A percentile compares a stretch with the other conserved stretches of the same genome.
Conservation (phyloP, 2,329 filamentous ascomycete genomes). For the Juglanconis sp. region DNA sequence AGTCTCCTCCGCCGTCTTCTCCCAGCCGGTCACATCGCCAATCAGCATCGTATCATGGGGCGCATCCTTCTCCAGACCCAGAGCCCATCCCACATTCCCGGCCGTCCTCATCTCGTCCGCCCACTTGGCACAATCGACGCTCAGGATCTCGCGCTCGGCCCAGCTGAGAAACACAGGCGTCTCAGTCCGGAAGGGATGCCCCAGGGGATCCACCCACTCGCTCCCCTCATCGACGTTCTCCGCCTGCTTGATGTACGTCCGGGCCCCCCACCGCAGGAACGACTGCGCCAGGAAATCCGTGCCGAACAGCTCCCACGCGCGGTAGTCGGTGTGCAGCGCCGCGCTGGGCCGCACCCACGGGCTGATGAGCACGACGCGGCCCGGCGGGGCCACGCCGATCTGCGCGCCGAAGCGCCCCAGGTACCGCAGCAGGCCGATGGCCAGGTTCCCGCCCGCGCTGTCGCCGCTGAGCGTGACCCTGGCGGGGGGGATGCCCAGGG, state of each 20-base stretch:
- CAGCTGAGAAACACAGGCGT: constrained; percentile 39
- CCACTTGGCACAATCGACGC: constrained; percentile 35
- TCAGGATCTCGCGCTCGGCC: constrained; percentile 40
- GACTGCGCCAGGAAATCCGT: constrained; percentile 4
- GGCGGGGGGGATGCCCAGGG: constrained; percentile 33
- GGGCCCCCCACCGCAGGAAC: constrained; percentile 36
- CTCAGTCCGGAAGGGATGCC: constrained; percentile 34
- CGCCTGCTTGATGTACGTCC: constrained; percentile 27
- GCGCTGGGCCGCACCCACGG: constrained; percentile 25
- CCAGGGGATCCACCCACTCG: constrained; percentile 37
- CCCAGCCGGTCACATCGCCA: constrained; percentile 37
- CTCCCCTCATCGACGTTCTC: background rate
- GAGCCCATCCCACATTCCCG: constrained; percentile 30
- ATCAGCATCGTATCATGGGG: constrained; percentile 42
- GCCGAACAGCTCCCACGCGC: background rate
- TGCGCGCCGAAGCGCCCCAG: constrained; percentile 36
- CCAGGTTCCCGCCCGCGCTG: constrained; percentile 46
- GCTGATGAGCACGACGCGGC: constrained; percentile 34
- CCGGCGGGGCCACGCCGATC: constrained; percentile 31
- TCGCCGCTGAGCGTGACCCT: constrained; percentile 46
- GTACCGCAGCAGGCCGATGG: constrained; percentile 43
- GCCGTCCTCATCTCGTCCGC: constrained; percentile 32
- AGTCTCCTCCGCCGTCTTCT: constrained; percentile 19
- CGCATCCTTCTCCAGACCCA: constrained; percentile 32
- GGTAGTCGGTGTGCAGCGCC: background rate